Evolutionary conservation across 176 grass and related monocot species (phyloP), one percentile per base, ranked within the genome.

Genomic region (Oryza punctata): DNA sequence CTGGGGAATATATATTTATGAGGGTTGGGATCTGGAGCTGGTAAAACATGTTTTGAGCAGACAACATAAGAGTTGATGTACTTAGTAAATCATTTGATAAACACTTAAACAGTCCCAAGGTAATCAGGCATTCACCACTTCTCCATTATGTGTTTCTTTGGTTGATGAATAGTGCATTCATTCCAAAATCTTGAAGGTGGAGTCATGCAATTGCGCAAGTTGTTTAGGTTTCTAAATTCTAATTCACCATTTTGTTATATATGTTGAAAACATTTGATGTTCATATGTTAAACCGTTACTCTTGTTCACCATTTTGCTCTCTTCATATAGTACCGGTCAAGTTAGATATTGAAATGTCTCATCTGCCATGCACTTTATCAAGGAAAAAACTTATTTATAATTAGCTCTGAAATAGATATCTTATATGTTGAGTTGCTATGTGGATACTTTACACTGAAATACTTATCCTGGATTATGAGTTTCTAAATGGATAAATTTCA

Each of bases 51-150:
- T 82, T 70, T 84, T 91, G 95, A 91, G 84, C 92, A 81, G 92
- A 95, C 73, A 98, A 95, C 81, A 93, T 98, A 93, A 95, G 96
- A 84, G 81, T 95, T 77, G 96, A 95, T 73, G 13, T 95, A 54
- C 73, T 94, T 46, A 93, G 79, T 67, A 98, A 82, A 89, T 93
- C 92, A 77, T 98, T 98, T 86, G 91, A 98, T 87, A 95, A 85
- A n/a, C n/a, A n/a, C n/a, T n/a, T n/a, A n/a, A 33, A 74, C 80
- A 93, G 37, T 95, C 90, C 59, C 67, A 90, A 95, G 96, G 96
- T 98, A 95, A 73, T 21, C 68, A 90, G 4, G 65, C 49, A 70
- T 28, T 63, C 26, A 24, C 10, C 29, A 78, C n/a, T 79, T 72
- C 73, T 85, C 29, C 66, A 16, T 52, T 41, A 30, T 59, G n/a